These are phyloP conservation scores for Pseudocercospora ulei DNA, from an alignment of 2,329 filamentous ascomycete genomes.

Conservation along the genomic window DNA sequence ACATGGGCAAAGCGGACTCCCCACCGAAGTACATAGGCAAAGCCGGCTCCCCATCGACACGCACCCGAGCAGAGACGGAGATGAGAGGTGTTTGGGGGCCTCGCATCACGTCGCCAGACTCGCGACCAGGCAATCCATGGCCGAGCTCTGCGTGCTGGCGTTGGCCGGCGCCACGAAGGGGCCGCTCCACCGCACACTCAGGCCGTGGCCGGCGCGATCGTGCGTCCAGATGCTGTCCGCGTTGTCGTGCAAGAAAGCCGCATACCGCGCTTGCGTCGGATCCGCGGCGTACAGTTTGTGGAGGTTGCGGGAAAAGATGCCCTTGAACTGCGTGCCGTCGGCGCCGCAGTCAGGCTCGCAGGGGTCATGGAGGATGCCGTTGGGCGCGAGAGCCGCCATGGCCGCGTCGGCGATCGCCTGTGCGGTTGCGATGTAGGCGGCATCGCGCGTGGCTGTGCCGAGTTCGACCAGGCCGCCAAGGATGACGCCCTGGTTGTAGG, in stretches of 20 bases:
- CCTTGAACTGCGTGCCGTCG: slow-evolving; percentile 57
- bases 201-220: slow-evolving; percentile 45
- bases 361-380: slow-evolving; percentile 37
- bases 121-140: slow-evolving; percentile 31
- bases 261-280: slow-evolving; percentile 44
- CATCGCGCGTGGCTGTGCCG: slow-evolving; percentile 33
- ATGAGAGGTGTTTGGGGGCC: no score
- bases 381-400: slow-evolving; percentile 32
- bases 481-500: slow-evolving; percentile 55
- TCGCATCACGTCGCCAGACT: slow-evolving; percentile 25
- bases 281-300: slow-evolving; percentile 47
- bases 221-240: slow-evolving; percentile 57
- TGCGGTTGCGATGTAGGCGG: slow-evolving; percentile 34
- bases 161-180: slow-evolving; percentile 39
- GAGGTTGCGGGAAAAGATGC: slow-evolving; percentile 58
- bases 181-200: slow-evolving; percentile 58
- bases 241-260: slow-evolving; percentile 49
- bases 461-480: slow-evolving; percentile 51
- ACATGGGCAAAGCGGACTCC: no score
- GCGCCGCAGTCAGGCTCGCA: slow-evolving; percentile 35
- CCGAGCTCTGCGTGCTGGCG: slow-evolving; percentile 31
- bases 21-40: no score
- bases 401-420: slow-evolving; percentile 37
- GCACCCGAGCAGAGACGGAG: no score
- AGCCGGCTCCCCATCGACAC: no score